These are phyloP conservation scores for Crucibulum laeve DNA, from an alignment of 768 basidiomycete species.

Conservation along the genomic window DNA sequence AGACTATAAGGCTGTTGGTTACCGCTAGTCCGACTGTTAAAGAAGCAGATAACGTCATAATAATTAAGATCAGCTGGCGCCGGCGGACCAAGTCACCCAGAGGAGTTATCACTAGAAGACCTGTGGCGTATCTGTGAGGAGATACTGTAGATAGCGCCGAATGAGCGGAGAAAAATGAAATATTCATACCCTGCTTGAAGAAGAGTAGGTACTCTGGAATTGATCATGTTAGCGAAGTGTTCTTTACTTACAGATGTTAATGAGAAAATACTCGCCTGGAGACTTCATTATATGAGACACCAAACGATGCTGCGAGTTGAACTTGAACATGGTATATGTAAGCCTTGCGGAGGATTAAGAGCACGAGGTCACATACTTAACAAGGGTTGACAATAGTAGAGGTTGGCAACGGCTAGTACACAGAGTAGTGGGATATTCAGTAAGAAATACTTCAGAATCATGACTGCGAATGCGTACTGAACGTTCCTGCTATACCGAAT, in stretches of 20 bases:
- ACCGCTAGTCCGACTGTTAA: slow-evolving; percentile 71
- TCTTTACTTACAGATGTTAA: not conserved
- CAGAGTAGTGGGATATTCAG: too few relatives aligned
- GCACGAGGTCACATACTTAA: slow-evolving; percentile 43
- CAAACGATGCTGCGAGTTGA: slow-evolving; percentile 30
- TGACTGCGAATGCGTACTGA: too few relatives aligned
- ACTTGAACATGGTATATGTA: slow-evolving; percentile 25
- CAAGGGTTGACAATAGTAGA: slow-evolving; percentile 83
- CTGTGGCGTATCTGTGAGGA: slow-evolving; percentile 16
- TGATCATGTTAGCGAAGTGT: not conserved
- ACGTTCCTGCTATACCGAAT: slow-evolving; percentile 61
- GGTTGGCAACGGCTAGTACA: slow-evolving; percentile 58
- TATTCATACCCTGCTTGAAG: slow-evolving; percentile 41
- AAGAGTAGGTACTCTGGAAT: slow-evolving; percentile 27
- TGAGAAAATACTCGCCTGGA: slow-evolving; percentile 8
- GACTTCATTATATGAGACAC: slow-evolving; percentile 19
- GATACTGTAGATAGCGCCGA: not conserved
- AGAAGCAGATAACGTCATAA: slow-evolving; percentile 48
- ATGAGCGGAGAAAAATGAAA: not conserved
- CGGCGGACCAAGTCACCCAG: slow-evolving; percentile 80
- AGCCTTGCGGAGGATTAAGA: not conserved
- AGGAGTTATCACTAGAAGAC: slow-evolving; percentile 72
- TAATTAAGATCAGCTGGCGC: slow-evolving; percentile 59
- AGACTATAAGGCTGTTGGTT: slow-evolving; percentile 51
- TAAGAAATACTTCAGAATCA: too few relatives aligned